Evolutionary conservation across 2,329 filamentous ascomycete species (phyloP), one percentile per base, ranked within the genome.

Genomic region (Fusarium annulatum): DNA sequence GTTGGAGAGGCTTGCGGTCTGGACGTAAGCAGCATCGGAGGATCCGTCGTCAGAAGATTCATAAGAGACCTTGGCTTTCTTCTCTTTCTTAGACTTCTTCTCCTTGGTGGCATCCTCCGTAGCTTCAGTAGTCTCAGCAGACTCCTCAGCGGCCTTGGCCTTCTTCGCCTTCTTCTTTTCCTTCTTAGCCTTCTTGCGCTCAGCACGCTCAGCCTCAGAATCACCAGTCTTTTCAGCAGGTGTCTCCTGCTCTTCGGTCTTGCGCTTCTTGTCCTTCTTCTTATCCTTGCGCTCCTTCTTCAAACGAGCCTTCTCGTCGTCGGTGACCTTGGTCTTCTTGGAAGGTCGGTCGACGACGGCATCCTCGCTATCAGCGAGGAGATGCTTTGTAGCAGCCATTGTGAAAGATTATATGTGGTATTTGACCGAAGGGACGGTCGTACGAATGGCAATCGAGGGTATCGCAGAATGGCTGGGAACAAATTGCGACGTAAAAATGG

Each of bases 1-100:
- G 49, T 89, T 87, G 56, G 87, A 86, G 49, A 97, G 87, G 61
- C 88, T 87, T 28, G 87, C 80, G 67, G 89, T 87, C 82, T 96
- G 90, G 38, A 84, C 84, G 81, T 96, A 95, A 28, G 79, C 60
- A 62, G 77, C 75, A 18, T 64, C 62, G 26, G 73, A 62, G 8
- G 72, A 52, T 16, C 30, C 45, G 15, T 61, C 71, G 9, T 71
- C 48, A 49, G 64, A 64, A 45, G 66, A 42, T 34, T 67, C 41
- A 26, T 67, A 55, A n/a, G 76, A 66, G 49, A 69, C 66, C 55
- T 79, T 75, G 21, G 76, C 77, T 69, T 80, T 78, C 74, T 83
- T 81, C 49, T 80, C 78, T 64, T 80, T 80, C 72, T 84, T 82
- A 9, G 80, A 72, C 76, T 82, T 83, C 72, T 82, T 79, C 71